These are phyloP conservation scores for Chaetomiaceae sp. DNA, from an alignment of 2,329 filamentous ascomycete species.

Conservation along the genomic window DNA sequence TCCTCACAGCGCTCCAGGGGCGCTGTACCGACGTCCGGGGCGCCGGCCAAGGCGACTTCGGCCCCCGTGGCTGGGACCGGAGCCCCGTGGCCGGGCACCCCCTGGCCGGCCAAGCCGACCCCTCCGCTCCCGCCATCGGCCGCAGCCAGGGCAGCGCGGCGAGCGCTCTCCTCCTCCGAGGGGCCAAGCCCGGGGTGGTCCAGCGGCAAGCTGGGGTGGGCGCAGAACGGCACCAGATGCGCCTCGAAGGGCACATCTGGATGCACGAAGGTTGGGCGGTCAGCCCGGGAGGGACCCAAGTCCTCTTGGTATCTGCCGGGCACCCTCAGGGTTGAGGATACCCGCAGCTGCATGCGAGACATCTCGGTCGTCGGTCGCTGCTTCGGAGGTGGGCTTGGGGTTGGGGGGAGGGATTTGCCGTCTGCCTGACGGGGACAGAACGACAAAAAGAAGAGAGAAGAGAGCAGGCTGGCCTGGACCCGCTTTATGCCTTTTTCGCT, in stretches of 20 bases:
- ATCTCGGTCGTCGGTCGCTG: background rate
- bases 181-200: conserved; percentile 24
- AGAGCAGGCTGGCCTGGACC: too few relatives aligned
- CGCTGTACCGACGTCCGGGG: too few relatives aligned
- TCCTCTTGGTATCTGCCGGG: conserved; percentile 29
- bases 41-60: background rate
- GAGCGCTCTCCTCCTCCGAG: conserved; percentile 11
- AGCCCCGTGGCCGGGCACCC: background rate
- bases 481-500: too few relatives aligned
- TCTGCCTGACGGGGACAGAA: too few relatives aligned
- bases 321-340: conserved; percentile 34
- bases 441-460: background rate
- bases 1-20: background rate
- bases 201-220: conserved; percentile 26
- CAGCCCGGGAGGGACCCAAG: conserved; percentile 11
- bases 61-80: too few relatives aligned
- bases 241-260: conserved; percentile 27
- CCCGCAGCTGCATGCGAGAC: conserved; percentile 5
- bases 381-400: background rate
- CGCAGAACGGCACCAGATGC: conserved; percentile 24
- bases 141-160: background rate
- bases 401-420: too few relatives aligned
- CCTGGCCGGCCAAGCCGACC: background rate
- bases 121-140: background rate
- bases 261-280: conserved; percentile 23